These are phyloP conservation scores for Sideroxylon spinosum DNA, from an alignment of 179 eudicot genomes.

Conservation along the genomic window DNA sequence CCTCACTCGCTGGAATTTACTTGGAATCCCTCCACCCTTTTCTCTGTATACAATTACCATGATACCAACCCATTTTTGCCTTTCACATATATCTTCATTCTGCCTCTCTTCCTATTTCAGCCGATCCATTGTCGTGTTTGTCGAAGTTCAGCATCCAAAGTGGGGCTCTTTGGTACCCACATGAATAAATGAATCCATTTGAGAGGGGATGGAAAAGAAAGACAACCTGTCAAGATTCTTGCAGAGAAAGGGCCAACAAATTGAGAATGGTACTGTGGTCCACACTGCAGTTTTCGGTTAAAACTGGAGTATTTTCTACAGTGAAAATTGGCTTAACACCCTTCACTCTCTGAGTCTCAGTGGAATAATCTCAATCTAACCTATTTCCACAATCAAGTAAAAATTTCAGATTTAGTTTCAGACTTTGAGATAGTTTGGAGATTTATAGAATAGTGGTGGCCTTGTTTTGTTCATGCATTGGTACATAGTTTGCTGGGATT, in stretches of 20 bases:
- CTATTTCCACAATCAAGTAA: too few species aligned
- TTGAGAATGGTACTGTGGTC: conserved; percentile 4
- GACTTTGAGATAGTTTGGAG: neutral
- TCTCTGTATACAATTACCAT: neutral
- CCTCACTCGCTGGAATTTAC: neutral
- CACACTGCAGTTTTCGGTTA: neutral
- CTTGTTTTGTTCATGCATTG: neutral
- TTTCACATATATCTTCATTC: neutral
- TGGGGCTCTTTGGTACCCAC: neutral
- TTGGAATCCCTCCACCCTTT: neutral
- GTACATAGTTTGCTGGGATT: neutral
- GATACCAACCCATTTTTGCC: neutral
- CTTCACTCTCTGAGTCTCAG: too few species aligned
- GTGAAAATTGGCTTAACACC: too few species aligned
- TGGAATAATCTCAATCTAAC: too few species aligned
- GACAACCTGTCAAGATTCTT: conserved; percentile 16
- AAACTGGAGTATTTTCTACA: neutral
- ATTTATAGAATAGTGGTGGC: conserved; percentile 10
- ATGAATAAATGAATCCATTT: neutral
- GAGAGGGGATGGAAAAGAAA: neutral
- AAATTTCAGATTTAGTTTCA: too few species aligned
- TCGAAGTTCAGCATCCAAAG: conserved; percentile 12
- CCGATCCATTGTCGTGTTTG: neutral
- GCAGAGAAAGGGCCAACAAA: conserved; percentile 11
- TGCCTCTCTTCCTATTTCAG: too few species aligned